Conservation (phyloP, 2,329 filamentous ascomycete species). For the Orbilia blumenaviensis region DNA sequence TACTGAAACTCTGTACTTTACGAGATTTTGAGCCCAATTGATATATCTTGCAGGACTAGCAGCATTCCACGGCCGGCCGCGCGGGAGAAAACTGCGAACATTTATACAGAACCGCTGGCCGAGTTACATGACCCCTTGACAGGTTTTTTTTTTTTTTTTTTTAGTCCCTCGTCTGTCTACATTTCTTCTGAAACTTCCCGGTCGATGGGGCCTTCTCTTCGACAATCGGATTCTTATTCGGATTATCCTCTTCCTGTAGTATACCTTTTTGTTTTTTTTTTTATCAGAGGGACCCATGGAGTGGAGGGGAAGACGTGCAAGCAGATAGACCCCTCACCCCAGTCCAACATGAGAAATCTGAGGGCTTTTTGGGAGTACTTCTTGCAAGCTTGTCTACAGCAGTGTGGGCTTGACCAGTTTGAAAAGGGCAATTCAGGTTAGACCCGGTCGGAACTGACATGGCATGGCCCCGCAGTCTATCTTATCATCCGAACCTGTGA, state of each 20-base stretch:
- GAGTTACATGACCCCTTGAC: not conserved
- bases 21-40: constrained; percentile 30
- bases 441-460: constrained; percentile 32
- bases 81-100: constrained; percentile 31
- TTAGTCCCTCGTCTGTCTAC: constrained; percentile 17
- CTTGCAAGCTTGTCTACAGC: not conserved
- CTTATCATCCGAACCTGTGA: constrained; percentile 45
- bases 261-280: constrained; percentile 25
- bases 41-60: too few relatives aligned
- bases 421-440: constrained; percentile 16
- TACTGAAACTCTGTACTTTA: not conserved
- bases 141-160: too few relatives aligned
- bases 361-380: constrained; percentile 36
- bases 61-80: constrained; percentile 28
- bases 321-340: constrained; percentile 30
- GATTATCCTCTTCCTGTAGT: not conserved
- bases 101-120: constrained; percentile 27
- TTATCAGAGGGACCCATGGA: constrained; percentile 17
- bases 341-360: constrained; percentile 31
- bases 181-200: not conserved
- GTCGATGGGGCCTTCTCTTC: not conserved
- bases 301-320: constrained; percentile 13
- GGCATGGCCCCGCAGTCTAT: constrained; percentile 40
- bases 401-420: not conserved
- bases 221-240: constrained; percentile 31